phyloP scores from a whole-genome alignment of 129 eudicot species.

The Artemisia argyi region DNA sequence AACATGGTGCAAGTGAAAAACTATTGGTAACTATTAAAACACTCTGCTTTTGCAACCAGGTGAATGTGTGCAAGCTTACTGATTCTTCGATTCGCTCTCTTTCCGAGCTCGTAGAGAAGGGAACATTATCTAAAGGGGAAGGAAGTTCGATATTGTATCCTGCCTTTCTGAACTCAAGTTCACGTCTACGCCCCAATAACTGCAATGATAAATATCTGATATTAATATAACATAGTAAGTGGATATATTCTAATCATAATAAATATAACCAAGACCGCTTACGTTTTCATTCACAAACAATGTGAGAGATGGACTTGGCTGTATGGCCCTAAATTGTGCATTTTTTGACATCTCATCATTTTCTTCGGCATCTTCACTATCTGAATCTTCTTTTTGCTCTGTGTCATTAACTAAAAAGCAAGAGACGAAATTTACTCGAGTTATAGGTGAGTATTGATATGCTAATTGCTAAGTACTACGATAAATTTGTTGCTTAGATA shows the following conservation, averaged over 20 bases:
- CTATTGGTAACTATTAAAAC: background rate
- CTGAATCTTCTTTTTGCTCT: slow-evolving; percentile 51
- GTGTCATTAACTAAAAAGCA: slow-evolving; percentile 37
- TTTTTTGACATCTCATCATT: slow-evolving; percentile 65
- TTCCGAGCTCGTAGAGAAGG: slow-evolving; percentile 67
- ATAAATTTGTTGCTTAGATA: background rate
- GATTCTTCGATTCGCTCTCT: slow-evolving; percentile 87
- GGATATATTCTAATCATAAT: background rate
- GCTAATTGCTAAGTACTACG: background rate
- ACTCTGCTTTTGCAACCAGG: slow-evolving; percentile 12
- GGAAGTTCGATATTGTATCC: slow-evolving; percentile 83
- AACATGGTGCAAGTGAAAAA: background rate
- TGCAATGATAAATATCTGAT: slow-evolving; percentile 30
- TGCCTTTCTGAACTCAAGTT: slow-evolving; percentile 72
- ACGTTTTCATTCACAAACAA: slow-evolving; percentile 91
- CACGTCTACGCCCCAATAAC: slow-evolving; percentile 94
- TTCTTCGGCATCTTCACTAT: slow-evolving; percentile 39
- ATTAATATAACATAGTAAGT: slow-evolving; percentile 3
- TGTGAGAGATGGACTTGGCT: slow-evolving; percentile 69
- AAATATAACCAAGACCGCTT: slow-evolving; percentile 17
- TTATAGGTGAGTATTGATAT: background rate
- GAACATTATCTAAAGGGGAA: slow-evolving; percentile 84
- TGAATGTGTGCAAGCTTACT: slow-evolving; percentile 42
- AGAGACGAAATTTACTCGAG: background rate
- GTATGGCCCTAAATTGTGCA: slow-evolving; percentile 94